Conservation (phyloP, 2,329 filamentous ascomycete species). For the Apiospora aurea region DNA sequence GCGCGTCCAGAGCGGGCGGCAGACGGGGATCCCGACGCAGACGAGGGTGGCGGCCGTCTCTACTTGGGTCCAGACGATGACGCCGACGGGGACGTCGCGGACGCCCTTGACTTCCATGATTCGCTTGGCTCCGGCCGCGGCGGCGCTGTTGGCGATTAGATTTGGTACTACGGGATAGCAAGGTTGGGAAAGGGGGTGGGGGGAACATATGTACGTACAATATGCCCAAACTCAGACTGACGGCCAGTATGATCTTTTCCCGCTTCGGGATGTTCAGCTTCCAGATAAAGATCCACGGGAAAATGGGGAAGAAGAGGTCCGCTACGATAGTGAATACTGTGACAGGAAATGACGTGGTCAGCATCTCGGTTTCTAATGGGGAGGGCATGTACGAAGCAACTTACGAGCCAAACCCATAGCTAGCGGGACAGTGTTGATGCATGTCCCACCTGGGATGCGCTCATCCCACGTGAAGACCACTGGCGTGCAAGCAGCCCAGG, state of each 20-base stretch:
- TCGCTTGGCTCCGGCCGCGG: constrained; percentile 27
- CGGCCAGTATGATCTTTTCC: constrained; percentile 27
- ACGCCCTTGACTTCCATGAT: constrained; percentile 29
- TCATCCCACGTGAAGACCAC: constrained; percentile 30
- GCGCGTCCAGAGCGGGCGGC: constrained; percentile 29
- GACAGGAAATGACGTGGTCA: neutral
- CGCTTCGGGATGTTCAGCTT: constrained; percentile 23
- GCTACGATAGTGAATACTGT: constrained; percentile 27
- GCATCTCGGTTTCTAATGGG: neutral
- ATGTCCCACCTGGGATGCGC: constrained; percentile 28
- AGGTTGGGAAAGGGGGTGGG: too few relatives aligned
- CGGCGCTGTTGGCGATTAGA: neutral
- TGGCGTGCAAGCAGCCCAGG: constrained; percentile 32
- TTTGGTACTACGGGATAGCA: neutral
- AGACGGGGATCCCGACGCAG: constrained; percentile 34
- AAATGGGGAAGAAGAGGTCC: constrained; percentile 30
- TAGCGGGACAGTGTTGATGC: constrained; percentile 26
- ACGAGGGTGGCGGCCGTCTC: constrained; percentile 34
- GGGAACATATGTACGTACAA: too few relatives aligned
- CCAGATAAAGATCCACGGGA: constrained; percentile 31
- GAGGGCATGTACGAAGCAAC: neutral
- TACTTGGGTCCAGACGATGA: constrained; percentile 33
- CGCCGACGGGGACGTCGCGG: constrained; percentile 30
- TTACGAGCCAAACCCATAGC: constrained; percentile 27
- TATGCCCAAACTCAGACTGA: constrained; percentile 32